These are phyloP conservation scores for Erigeron philadelphicus DNA, from an alignment of 140 eudicot genomes.

Conservation along the genomic window DNA sequence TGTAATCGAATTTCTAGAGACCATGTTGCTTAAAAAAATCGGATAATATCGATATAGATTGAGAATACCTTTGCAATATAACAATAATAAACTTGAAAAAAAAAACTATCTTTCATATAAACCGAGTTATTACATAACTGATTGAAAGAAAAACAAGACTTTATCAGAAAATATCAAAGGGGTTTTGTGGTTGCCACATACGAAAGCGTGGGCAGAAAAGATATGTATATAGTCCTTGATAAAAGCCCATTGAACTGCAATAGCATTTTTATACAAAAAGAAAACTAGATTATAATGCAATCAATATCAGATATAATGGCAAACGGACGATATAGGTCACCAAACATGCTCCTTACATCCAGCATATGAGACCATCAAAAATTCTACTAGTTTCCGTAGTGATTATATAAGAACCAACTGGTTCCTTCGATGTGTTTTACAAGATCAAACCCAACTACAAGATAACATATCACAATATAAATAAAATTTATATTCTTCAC, in stretches of 20 bases:
- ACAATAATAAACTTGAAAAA: background rate
- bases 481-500: conserved; percentile 2
- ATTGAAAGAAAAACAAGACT: background rate
- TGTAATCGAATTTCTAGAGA: background rate
- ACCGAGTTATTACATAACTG: conserved; percentile 10
- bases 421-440: background rate
- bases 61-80: background rate
- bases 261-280: too few species aligned
- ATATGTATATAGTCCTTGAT: background rate
- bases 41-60: background rate
- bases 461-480: background rate
- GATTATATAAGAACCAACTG: background rate
- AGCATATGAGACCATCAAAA: too few species aligned
- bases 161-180: background rate
- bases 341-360: too few species aligned
- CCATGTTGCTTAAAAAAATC: background rate
- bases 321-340: too few species aligned
- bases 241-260: too few species aligned
- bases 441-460: background rate
- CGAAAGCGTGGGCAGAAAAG: too few species aligned
- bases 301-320: too few species aligned
- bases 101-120: conserved; percentile 9
- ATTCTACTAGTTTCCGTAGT: too few species aligned
- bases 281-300: too few species aligned
- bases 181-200: background rate